phyloP scores from a whole-genome alignment of 805 yeast genomes.

The Metschnikowia orientalis region DNA sequence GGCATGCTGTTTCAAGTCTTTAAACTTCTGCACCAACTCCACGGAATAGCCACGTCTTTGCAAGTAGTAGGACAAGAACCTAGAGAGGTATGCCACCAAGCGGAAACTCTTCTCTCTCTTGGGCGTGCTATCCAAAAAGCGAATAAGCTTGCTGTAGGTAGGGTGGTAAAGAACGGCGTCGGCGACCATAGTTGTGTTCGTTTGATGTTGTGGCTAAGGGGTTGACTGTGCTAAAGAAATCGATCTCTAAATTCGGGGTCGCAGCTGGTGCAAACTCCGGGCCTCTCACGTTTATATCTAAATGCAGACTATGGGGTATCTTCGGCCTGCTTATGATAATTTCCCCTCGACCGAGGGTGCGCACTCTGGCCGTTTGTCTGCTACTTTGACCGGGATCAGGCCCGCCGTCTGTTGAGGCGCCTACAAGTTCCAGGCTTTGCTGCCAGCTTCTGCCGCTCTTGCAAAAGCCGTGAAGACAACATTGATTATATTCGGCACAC shows the following conservation, averaged over 20 bases:
- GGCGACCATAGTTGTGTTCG: slow-evolving; percentile 58
- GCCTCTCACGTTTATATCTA: not conserved
- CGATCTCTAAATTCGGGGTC: too few species aligned
- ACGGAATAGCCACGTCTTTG: slow-evolving; percentile 51
- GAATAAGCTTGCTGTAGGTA: slow-evolving; percentile 53
- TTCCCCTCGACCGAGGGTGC: slow-evolving; percentile 14
- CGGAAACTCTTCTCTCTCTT: slow-evolving; percentile 83
- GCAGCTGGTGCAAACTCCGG: too few species aligned
- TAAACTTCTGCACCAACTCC: slow-evolving; percentile 45
- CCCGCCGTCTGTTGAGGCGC: too few species aligned
- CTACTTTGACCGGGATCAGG: not conserved
- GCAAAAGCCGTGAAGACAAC: too few species aligned
- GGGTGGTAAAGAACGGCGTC: slow-evolving; percentile 76
- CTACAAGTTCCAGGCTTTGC: too few species aligned
- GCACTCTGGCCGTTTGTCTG: not conserved
- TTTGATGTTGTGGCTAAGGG: too few species aligned
- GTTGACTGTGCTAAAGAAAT: too few species aligned
- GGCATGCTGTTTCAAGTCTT: slow-evolving; percentile 56
- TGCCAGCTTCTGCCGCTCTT: too few species aligned
- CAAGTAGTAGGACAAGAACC: slow-evolving; percentile 64
- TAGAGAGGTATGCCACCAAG: slow-evolving; percentile 71
- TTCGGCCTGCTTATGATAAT: slow-evolving; percentile 9
- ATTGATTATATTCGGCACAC: too few species aligned
- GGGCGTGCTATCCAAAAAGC: slow-evolving; percentile 59
- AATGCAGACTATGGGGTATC: slow-evolving; percentile 9